Evolutionary conservation across 805 yeast species (phyloP), one percentile per base, ranked within the genome.

Genomic region (Clavispora carvajalis): DNA sequence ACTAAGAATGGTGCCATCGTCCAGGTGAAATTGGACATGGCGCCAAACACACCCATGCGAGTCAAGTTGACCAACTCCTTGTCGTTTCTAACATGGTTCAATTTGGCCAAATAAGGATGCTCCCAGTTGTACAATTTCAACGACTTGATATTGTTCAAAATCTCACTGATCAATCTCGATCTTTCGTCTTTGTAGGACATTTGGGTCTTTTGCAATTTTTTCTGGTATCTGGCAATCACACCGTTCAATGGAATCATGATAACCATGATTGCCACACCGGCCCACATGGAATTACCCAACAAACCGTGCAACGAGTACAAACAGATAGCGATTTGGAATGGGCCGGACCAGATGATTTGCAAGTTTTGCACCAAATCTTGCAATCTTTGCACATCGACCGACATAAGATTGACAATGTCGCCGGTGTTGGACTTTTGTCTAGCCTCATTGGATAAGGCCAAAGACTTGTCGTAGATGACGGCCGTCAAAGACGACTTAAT

Each of bases 61-160:
- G 74, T 79, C 62, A 93, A 73, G 51, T 85, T 90, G 22, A 72
- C 72, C 60, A 90, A 75, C 63, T 90, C 96, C 53, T 82, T 81
- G 34, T 86, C 86, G 57, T 91, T 88, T 74, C 99, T 83, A 17
- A 91, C 95, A 54, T 80, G 67, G 48, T 78, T 77, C 43, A 95
- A 71, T 52, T 83, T 84, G 22, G 72, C 74, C 55, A 78, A 76
- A 59, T 87, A 89, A 3, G 98, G 95, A 23, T 60, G 67, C 65
- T 93, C 99, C 99, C 99, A 93, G 2, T 95, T 95, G 57, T 93
- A 93, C 37, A 95, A 73, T 60, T 93, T 93, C 59, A 93, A 71
- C 10, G 96, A 87, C 66, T 89, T 91, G 60, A 93, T 87, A 56
- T 90, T 91, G 60, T 86, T 87, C 59, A 91, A 72, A 41, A 91